These are phyloP conservation scores for Calonectria fujianensis DNA, from an alignment of 2,329 filamentous ascomycete genomes.

Conservation along the genomic window DNA sequence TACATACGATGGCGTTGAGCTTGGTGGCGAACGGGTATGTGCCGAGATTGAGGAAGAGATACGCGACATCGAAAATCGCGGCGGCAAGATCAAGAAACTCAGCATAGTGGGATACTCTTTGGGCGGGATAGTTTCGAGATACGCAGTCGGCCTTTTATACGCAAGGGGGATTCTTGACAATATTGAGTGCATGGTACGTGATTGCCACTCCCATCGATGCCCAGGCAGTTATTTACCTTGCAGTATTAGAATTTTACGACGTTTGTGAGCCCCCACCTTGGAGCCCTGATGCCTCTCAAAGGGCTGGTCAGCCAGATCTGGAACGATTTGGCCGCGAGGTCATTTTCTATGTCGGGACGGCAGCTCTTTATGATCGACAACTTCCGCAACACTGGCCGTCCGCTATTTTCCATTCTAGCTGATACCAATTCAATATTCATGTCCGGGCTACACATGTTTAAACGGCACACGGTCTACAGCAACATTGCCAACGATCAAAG, in stretches of 20 bases:
- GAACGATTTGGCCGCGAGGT: conserved; percentile 90
- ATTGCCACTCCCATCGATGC: neutral
- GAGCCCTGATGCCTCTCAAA: conserved; percentile 81
- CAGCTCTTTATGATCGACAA: conserved; percentile 92
- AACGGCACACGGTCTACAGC: conserved; percentile 85
- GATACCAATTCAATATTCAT: conserved; percentile 92
- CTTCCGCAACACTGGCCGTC: conserved; percentile 88
- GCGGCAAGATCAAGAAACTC: conserved; percentile 85
- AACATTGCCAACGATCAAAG: conserved; percentile 92
- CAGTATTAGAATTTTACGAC: conserved; percentile 86
- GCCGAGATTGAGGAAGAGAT: conserved; percentile 80
- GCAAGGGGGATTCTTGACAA: conserved; percentile 87
- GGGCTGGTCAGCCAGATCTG: conserved; percentile 81
- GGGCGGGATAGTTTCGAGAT: conserved; percentile 89
- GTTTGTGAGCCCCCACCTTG: conserved; percentile 89
- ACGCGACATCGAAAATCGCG: conserved; percentile 73
- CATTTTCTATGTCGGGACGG: conserved; percentile 86
- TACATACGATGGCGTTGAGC: conserved; percentile 82
- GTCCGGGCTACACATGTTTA: conserved; percentile 84
- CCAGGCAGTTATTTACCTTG: conserved; percentile 38
- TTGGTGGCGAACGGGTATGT: conserved; percentile 80
- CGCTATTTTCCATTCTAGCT: conserved; percentile 86
- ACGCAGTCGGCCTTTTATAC: conserved; percentile 89
- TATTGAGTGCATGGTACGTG: conserved; percentile 83
- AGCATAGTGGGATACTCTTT: conserved; percentile 94